phyloP scores from a whole-genome alignment of 2,329 filamentous ascomycete genomes.

The Claviceps pazoutovae region DNA sequence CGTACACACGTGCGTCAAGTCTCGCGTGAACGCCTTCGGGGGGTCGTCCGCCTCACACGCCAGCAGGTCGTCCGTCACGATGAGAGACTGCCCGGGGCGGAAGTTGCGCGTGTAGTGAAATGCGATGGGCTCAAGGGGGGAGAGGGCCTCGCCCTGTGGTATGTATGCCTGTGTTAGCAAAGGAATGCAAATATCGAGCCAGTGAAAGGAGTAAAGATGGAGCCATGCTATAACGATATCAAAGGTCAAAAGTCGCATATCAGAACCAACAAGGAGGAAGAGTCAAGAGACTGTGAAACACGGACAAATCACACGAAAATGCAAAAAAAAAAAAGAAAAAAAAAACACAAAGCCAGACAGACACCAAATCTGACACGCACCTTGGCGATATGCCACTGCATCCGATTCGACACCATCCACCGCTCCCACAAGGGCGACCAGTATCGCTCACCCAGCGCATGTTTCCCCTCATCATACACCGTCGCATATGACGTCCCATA shows the following conservation, averaged over 20 bases:
- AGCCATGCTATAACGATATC: too few relatives aligned
- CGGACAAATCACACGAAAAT: neutral
- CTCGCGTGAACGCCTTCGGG: conserved; percentile 43
- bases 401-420: conserved; percentile 71
- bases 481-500: conserved; percentile 75
- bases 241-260: too few relatives aligned
- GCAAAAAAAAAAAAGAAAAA: neutral
- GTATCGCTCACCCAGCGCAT: conserved; percentile 59
- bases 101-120: conserved; percentile 84
- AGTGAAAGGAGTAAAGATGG: neutral
- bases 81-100: conserved; percentile 58
- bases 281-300: too few relatives aligned
- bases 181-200: neutral
- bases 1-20: conserved; percentile 61
- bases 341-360: too few relatives aligned
- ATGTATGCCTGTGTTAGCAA: too few relatives aligned
- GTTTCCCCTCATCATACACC: conserved; percentile 62
- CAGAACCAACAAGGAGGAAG: too few relatives aligned
- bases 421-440: conserved; percentile 70
- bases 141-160: conserved; percentile 55
- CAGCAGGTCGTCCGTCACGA: conserved; percentile 70
- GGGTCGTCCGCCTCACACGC: conserved; percentile 58
- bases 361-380: conserved; percentile 24
- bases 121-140: conserved; percentile 57
- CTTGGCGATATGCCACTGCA: conserved; percentile 79